Conservation (phyloP, 768 basidiomycete genomes). For the Cystofilobasidium ferigula region DNA sequence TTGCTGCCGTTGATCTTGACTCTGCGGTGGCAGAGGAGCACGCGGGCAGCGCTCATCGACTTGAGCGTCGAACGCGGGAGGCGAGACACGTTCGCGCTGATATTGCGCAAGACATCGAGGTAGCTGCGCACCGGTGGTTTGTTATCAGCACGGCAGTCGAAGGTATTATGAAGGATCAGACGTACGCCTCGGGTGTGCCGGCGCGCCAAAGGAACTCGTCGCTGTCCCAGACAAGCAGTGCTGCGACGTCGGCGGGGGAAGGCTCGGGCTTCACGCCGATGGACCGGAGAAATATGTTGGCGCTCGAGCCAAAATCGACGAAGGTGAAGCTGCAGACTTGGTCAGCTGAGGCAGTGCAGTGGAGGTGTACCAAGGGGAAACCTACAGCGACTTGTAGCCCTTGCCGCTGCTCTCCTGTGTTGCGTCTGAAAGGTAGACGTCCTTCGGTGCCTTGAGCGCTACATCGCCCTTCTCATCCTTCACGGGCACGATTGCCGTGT, state of each 20-base stretch:
- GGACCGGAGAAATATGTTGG: conserved; percentile 70
- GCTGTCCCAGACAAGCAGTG: conserved; percentile 27
- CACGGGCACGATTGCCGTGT: conserved; percentile 57
- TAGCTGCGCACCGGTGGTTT: conserved; percentile 46
- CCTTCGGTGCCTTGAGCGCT: conserved; percentile 1
- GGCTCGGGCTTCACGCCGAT: conserved; percentile 84
- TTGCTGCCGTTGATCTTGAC: conserved; percentile 42
- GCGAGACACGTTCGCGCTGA: conserved; percentile 57
- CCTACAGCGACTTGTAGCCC: conserved; percentile 21
- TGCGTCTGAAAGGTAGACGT: conserved; percentile 33
- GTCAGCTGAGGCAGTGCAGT: conserved; percentile 47
- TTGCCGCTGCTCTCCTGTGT: not conserved
- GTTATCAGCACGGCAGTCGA: not conserved
- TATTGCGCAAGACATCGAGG: conserved; percentile 65
- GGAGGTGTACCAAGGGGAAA: not conserved
- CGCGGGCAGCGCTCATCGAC: conserved; percentile 58
- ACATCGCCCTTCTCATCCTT: conserved; percentile 6
- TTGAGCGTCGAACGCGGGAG: conserved; percentile 45
- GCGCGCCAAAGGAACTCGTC: conserved; percentile 56
- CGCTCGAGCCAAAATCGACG: conserved; percentile 71
- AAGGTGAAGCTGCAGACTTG: conserved; percentile 56
- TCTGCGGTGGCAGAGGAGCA: conserved; percentile 65
- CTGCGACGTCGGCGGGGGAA: conserved; percentile 55
- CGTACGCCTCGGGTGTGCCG: conserved; percentile 58
- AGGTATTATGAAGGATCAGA: not conserved